Evolutionary conservation across 139 green algal species (phyloP).

Genomic region (Asterochloris sp.): DNA sequence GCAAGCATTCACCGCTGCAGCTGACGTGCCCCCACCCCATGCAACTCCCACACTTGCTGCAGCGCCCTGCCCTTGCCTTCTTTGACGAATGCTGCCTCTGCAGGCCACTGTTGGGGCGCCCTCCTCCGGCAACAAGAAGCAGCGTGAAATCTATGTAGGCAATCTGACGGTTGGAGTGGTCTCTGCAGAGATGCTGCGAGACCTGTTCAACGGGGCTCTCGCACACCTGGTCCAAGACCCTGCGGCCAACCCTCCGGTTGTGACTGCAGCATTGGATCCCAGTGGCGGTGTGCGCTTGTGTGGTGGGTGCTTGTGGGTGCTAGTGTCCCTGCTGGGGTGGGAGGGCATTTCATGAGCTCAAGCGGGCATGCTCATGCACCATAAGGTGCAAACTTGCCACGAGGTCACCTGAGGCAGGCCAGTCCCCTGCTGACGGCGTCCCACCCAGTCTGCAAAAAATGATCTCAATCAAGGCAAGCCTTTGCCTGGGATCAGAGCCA

Average conservation of each 20-base stretch:
- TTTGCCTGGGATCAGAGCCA: too few species aligned
- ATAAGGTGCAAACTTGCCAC: too few species aligned
- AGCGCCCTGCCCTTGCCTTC: neutral
- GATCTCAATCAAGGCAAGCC: too few species aligned
- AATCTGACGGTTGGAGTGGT: slow-evolving; percentile 83
- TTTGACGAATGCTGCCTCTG: neutral
- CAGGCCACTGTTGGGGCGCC: neutral
- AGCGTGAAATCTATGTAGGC: slow-evolving; percentile 83
- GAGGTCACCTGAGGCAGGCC: too few species aligned
- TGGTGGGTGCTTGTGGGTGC: too few species aligned
- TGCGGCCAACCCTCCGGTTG: slow-evolving; percentile 62
- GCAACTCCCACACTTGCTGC: neutral
- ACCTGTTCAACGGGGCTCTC: slow-evolving; percentile 85
- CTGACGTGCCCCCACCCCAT: neutral
- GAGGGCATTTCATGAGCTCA: too few species aligned
- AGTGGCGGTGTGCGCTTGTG: slow-evolving; percentile 27
- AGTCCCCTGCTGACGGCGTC: too few species aligned
- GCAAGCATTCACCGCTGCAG: neutral
- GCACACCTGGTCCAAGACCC: slow-evolving; percentile 60
- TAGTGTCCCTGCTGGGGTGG: too few species aligned
- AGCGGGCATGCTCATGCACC: too few species aligned
- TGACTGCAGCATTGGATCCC: slow-evolving; percentile 63
- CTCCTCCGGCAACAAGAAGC: slow-evolving; percentile 44
- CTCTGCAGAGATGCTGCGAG: slow-evolving; percentile 63
- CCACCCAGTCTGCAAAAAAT: too few species aligned